These are phyloP conservation scores for Chalara sp. DNA, from an alignment of 2,329 filamentous ascomycete species.

Conservation along the genomic window DNA sequence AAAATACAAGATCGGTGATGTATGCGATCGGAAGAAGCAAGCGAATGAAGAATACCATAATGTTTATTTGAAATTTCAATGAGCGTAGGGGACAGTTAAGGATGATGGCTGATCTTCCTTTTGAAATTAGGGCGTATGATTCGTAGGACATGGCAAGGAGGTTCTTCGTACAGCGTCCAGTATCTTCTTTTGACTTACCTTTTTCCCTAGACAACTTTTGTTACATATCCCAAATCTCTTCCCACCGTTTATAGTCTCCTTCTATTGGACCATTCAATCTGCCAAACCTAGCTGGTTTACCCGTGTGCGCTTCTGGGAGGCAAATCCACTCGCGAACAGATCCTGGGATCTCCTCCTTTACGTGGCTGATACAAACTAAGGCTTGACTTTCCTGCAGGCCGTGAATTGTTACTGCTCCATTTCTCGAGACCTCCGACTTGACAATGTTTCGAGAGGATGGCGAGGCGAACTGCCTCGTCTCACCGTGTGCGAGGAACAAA, in stretches of 20 bases:
- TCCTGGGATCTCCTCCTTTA: constrained; percentile 82
- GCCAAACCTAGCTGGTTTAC: constrained; percentile 55
- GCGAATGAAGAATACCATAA: no score
- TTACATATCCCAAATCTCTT: constrained; percentile 52
- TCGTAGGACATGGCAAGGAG: no score
- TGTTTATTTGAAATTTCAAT: no score
- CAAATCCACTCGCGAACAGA: constrained; percentile 81
- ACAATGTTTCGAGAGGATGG: constrained; percentile 25
- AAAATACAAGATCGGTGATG: no score
- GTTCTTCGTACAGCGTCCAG: no score
- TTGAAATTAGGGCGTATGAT: no score
- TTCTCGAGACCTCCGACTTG: constrained; percentile 38
- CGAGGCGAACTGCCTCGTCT: constrained; percentile 36
- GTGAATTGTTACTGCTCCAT: constrained; percentile 42
- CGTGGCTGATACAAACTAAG: constrained; percentile 85
- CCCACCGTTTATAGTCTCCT: constrained; percentile 51
- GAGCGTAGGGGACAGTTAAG: no score
- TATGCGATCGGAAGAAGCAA: no score
- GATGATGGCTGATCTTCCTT: no score
- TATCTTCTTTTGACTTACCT: no score
- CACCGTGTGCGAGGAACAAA: constrained; percentile 65
- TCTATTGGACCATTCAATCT: constrained; percentile 54
- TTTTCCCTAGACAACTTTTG: not conserved
- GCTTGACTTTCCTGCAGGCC: constrained; percentile 69
- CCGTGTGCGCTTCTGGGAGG: constrained; percentile 68